phyloP scores from a whole-genome alignment of 768 basidiomycete species.

The Termitomyces sp. region DNA sequence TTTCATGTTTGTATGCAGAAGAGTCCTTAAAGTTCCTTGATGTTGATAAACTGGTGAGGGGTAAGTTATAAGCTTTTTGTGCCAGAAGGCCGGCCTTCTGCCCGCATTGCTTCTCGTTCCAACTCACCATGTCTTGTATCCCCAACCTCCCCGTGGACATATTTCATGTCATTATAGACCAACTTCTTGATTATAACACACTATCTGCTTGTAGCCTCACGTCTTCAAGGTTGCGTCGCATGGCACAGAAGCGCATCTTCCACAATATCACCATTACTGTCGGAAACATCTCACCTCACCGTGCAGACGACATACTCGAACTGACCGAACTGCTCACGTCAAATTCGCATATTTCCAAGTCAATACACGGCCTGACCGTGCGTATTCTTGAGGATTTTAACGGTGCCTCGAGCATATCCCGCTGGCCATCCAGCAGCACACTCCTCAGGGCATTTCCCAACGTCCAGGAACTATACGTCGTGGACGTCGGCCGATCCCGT shows the following conservation, averaged over 20 bases:
- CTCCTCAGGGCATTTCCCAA: neutral
- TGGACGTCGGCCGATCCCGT: neutral
- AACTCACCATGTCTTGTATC: neutral
- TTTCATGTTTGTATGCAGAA: too few species aligned
- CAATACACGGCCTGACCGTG: neutral
- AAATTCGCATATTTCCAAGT: neutral
- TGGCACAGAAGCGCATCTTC: neutral
- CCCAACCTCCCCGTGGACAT: neutral
- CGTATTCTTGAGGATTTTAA: neutral
- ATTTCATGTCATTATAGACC: neutral
- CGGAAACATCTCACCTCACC: neutral
- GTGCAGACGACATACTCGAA: neutral
- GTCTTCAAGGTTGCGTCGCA: neutral
- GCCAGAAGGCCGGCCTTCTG: too few species aligned
- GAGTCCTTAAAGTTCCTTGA: too few species aligned
- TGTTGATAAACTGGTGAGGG: too few species aligned
- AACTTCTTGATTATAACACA: neutral
- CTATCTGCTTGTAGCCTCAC: neutral
- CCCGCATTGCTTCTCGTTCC: too few species aligned
- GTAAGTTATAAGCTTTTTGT: too few species aligned
- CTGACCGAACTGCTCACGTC: neutral
- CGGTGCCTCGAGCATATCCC: neutral
- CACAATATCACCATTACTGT: neutral
- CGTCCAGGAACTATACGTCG: neutral
- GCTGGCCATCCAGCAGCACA: neutral